Evolutionary conservation across 306 rosid genomes (phyloP).

Genomic region (Gastrolobium bilobum): DNA sequence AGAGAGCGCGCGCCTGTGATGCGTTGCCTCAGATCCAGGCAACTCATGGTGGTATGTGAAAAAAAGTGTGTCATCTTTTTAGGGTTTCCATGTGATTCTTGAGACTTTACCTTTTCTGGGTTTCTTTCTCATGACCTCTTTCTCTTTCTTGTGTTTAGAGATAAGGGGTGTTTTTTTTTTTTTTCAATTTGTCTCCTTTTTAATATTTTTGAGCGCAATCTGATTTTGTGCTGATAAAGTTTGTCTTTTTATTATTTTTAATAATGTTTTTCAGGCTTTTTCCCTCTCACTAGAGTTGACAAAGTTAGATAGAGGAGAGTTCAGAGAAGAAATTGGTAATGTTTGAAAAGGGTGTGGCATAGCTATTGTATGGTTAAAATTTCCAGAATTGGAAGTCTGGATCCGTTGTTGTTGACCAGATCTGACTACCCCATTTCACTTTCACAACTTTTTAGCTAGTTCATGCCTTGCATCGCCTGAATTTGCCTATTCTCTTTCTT

Average conservation of each 20-base stretch:
- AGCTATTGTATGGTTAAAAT: constrained; percentile 47
- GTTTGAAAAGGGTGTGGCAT: constrained; percentile 51
- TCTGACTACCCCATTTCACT: constrained; percentile 72
- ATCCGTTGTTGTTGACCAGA: constrained; percentile 84
- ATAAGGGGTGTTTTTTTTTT: constrained; percentile 64
- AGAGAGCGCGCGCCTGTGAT: constrained; percentile 57
- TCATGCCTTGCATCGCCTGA: constrained; percentile 58
- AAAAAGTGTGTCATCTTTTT: constrained; percentile 63
- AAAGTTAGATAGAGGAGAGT: constrained; percentile 60
- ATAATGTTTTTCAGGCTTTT: constrained; percentile 56
- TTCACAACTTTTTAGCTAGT: constrained; percentile 62
- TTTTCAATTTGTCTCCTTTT: constrained; percentile 42
- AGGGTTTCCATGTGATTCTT: constrained; percentile 87
- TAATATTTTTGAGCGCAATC: constrained; percentile 38
- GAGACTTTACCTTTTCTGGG: constrained; percentile 66
- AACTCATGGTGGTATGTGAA: constrained; percentile 58
- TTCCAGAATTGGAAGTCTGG: constrained; percentile 65
- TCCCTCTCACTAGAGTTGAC: constrained; percentile 62
- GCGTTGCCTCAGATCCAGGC: constrained; percentile 97
- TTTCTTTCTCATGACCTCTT: constrained; percentile 76
- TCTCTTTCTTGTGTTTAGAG: constrained; percentile 75
- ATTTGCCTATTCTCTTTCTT: constrained; percentile 49
- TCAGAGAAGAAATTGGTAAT: constrained; percentile 61
- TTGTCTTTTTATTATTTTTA: constrained; percentile 40
- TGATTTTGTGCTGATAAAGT: constrained; percentile 52